phyloP scores from a whole-genome alignment of 768 basidiomycete genomes.

The Kwoniella europaea region DNA sequence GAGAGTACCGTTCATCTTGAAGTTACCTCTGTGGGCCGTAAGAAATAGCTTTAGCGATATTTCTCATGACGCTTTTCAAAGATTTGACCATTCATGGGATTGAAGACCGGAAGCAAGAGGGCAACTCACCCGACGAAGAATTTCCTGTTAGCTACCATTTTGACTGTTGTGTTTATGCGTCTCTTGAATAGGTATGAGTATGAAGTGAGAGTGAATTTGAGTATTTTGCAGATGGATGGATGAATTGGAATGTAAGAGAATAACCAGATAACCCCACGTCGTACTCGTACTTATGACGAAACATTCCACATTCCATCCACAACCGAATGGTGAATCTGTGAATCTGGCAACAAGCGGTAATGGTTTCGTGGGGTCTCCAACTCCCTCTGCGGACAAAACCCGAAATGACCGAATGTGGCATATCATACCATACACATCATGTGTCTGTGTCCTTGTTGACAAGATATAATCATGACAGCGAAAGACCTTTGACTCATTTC shows the following conservation, averaged over 20 bases:
- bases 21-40: slow-evolving; percentile 77
- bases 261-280: no score
- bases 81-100: neutral
- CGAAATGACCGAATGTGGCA: slow-evolving; percentile 22
- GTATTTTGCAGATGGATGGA: neutral
- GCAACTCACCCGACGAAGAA: slow-evolving; percentile 31
- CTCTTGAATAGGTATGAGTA: neutral
- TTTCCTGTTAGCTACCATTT: slow-evolving; percentile 25
- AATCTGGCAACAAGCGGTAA: neutral
- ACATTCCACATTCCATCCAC: neutral
- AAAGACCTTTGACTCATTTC: no score
- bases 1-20: slow-evolving; percentile 88
- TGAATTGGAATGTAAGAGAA: neutral
- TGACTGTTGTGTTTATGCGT: slow-evolving; percentile 13
- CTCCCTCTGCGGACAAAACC: no score
- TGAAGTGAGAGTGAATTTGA: neutral
- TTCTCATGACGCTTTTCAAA: neutral
- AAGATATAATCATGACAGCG: no score
- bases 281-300: neutral
- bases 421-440: no score
- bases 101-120: neutral
- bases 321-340: no score
- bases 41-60: neutral
- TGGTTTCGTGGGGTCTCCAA: slow-evolving; percentile 11
- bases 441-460: neutral